A percentile compares a stretch with the other conserved stretches of the same genome.
Evolutionary conservation across 805 yeast species (phyloP).

Genomic region (Jamesozyma hellenica): DNA sequence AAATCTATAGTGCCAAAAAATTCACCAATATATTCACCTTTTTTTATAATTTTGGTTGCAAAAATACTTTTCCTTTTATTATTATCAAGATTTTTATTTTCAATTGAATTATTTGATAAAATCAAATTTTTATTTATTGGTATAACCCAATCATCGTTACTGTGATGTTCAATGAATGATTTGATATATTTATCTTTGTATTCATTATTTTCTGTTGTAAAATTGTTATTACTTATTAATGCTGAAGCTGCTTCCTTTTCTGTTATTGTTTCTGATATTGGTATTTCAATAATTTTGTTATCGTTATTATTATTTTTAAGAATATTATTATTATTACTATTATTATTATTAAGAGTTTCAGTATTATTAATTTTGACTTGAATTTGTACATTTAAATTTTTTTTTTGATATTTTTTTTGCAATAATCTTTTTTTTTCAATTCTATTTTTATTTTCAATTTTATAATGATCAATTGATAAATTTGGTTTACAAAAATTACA

Average conservation of each 20-base stretch:
- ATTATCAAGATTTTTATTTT: background rate
- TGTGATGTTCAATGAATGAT: slow-evolving; percentile 44
- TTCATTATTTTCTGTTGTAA: background rate
- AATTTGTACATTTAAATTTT: background rate
- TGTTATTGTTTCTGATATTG: background rate
- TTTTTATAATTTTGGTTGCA: slow-evolving; percentile 31
- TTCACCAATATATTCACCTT: slow-evolving; percentile 47
- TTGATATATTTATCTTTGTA: slow-evolving; percentile 33
- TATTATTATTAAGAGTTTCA: slow-evolving; percentile 1
- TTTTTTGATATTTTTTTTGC: slow-evolving; percentile 4
- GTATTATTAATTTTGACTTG: slow-evolving; percentile 2
- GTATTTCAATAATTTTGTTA: background rate
- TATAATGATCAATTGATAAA: slow-evolving; percentile 5
- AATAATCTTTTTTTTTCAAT: slow-evolving; percentile 7
- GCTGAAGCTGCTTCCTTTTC: background rate
- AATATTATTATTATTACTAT: slow-evolving; percentile 2
- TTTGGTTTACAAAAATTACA: slow-evolving; percentile 69
- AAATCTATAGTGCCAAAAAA: slow-evolving; percentile 64
- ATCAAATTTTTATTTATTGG: slow-evolving; percentile 8
- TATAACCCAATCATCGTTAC: slow-evolving; percentile 32
- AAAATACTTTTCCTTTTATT: slow-evolving; percentile 39
- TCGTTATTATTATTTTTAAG: slow-evolving; percentile 1
- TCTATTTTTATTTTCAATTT: slow-evolving; percentile 8
- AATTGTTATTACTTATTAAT: background rate
- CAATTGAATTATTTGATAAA: slow-evolving; percentile 1